Evolutionary conservation across 2,329 filamentous ascomycete species (phyloP), one percentile per base, ranked within the genome.

Genomic region (Fusarium humuli): DNA sequence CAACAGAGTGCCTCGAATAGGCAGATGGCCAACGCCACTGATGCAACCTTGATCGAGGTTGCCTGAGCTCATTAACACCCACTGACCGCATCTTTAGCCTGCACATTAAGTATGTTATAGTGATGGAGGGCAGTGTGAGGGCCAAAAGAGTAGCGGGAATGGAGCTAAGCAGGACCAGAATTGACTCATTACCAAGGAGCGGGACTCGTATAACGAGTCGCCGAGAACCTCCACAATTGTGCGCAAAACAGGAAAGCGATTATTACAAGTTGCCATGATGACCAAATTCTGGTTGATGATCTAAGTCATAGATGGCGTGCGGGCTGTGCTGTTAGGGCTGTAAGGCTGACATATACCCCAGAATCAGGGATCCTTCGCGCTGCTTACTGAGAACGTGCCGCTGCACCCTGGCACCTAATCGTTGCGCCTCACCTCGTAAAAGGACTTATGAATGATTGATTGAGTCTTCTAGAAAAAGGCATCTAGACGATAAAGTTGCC

Each of bases 271-370:
- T 61, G 22, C 47, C 20, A 25, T 27, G 37, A 57, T 29, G 37
- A 65, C 50, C 65, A 56, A 72, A 70, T 58, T 44, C 65, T 48
- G 41, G 55, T 58, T 56, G 37, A 60, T 64, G 55, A 49, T 59
- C 34, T 46, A 67, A 41, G 48, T 61, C 37, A 29, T 41, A 23
- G 29, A 56, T 57, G 30, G 44, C 37, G 46, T 32, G n/a, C 18
- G 56, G 63, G 63, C 56, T 62, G 57, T 65, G 61, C 58, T 49
- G 57, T 60, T 75, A 75, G 71, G 73, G 73, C 72, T 75, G 71
- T 75, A 75, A 73, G 73, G 73, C 73, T 75, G 73, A 74, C 72
- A 66, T 69, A 64, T 58, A 71, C 59, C 68, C 68, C 68, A 40
- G 68, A 70, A 71, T 70, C 63, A 61, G 41, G 68, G 57, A 69